These are phyloP conservation scores for Backusella sp. DNA, from an alignment of 192 early-diverging fungal genomes.

Conservation along the genomic window DNA sequence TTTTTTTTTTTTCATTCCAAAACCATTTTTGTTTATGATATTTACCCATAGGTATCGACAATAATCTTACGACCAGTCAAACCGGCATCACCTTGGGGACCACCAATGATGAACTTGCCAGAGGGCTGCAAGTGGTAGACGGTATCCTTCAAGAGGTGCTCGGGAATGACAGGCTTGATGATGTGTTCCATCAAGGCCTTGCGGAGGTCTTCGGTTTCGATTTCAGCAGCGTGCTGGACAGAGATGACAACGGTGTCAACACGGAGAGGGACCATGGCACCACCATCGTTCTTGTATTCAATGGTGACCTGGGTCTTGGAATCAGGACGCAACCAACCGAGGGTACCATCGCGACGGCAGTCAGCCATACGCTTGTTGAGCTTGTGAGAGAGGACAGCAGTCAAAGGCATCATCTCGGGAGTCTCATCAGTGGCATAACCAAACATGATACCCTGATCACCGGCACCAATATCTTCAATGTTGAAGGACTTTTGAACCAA, in stretches of 20 bases:
- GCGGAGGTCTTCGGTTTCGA: conserved; percentile 83
- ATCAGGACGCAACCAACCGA: conserved; percentile 95
- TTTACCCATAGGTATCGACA: conserved; percentile 37
- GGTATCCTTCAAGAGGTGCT: conserved; percentile 87
- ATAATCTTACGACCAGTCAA: conserved; percentile 76
- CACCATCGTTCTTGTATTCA: conserved; percentile 95
- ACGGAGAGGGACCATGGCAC: conserved; percentile 91
- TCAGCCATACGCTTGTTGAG: conserved; percentile 97
- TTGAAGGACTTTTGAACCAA: conserved; percentile 89
- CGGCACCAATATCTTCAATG: conserved; percentile 97
- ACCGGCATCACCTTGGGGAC: conserved; percentile 99
- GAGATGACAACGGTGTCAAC: conserved; percentile 98
- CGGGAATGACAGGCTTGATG: conserved; percentile 90
- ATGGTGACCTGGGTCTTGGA: conserved; percentile 99
- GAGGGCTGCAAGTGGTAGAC: conserved; percentile 98
- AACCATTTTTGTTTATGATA: not conserved
- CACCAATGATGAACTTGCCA: conserved; percentile 99
- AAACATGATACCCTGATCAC: conserved; percentile 97
- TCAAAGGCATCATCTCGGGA: conserved; percentile 98
- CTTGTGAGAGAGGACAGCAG: conserved; percentile 93
- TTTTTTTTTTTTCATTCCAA: not conserved
- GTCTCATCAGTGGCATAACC: conserved; percentile 99
- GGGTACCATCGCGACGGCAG: conserved; percentile 86
- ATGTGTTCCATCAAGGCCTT: conserved; percentile 90
- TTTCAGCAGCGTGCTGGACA: conserved; percentile 92